Evolutionary conservation across 371 early-diverging fungal species (phyloP), one percentile per base, ranked within the genome.

Genomic region (Mortierella sp.): DNA sequence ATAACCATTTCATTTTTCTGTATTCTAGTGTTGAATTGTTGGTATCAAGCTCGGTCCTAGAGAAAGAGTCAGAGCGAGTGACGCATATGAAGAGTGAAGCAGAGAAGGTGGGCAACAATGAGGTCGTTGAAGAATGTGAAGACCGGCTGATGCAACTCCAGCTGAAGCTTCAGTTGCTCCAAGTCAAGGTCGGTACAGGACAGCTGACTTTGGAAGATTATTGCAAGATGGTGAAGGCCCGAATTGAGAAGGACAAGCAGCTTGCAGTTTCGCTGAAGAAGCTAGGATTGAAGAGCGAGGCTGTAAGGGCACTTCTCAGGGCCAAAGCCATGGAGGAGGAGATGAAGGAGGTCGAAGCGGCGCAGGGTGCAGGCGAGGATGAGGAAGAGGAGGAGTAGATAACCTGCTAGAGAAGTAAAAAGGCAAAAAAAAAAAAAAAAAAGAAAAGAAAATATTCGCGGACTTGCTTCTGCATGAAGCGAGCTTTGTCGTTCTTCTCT

Each of bases 301-400:
- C 95, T 0, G 91, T 85, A 68, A 77, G 80, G 59, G 94, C 94
- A 12, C 60, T 96, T 45, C 72, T 56, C 25, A 82, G 95, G 50
- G 86, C 88, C 50, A 94, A 95, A 80, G 84, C 92, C 43, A 95
- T 95, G 94, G 84, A 89, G 68, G 84, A 86, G 55, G 96, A 96
- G 81, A 81, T 94, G 64, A 89, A 88, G 43, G 94, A 94, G 83
- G 92, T 93, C 7, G 90, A 89, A 70, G 90, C 85, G 15, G 84
- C 69, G 1, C 80, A 73, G 44, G 66, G 50, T 1, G 80, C 68
- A 6, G 82, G 48, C 2, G 74, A 60, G 11, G 72, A 37, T 1
- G 66, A 67, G 15, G 62, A 64, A 18, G 48, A 45, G 12, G 11
- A 53, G 26, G 11, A 53, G 53, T 9, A 23, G 3, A 18, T 26